Evolutionary conservation across 768 basidiomycete species (phyloP).

Genomic region (Pulveroboletus ravenelii): DNA sequence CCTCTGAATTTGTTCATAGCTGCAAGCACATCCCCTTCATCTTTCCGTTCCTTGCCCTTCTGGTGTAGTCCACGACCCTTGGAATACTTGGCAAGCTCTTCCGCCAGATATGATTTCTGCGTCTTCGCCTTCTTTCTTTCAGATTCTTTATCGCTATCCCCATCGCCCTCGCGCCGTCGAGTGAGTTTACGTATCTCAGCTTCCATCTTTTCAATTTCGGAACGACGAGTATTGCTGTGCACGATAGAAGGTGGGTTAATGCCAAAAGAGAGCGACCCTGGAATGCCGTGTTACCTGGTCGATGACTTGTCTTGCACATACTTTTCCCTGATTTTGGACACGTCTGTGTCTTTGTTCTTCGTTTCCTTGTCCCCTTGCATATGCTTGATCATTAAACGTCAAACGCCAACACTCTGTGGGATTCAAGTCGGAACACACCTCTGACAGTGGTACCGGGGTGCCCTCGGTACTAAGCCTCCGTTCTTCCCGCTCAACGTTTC

Average conservation of each 20-base stretch:
- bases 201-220: conserved; percentile 85
- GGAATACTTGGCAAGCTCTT: conserved; percentile 79
- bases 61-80: conserved; percentile 56
- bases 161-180: conserved; percentile 50
- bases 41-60: conserved; percentile 56
- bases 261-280: too few relatives aligned
- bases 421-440: conserved; percentile 10
- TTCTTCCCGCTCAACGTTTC: conserved; percentile 3
- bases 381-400: background rate
- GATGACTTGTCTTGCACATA: conserved; percentile 69
- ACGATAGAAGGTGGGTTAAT: background rate
- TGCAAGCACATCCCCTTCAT: conserved; percentile 69
- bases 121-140: conserved; percentile 55
- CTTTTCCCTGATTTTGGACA: conserved; percentile 69
- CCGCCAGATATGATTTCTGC: conserved; percentile 63
- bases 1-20: conserved; percentile 66
- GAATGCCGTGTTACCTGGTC: conserved; percentile 41
- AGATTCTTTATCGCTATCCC: conserved; percentile 61
- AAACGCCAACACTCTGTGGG: background rate
- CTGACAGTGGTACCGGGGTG: conserved; percentile 5
- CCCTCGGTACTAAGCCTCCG: background rate
- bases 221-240: conserved; percentile 56
- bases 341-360: conserved; percentile 39
- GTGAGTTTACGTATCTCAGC: conserved; percentile 77
- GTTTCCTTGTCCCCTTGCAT: conserved; percentile 3